These are phyloP conservation scores for Acidomyces sp. DNA, from an alignment of 495 filamentous ascomycete genomes.

Conservation along the genomic window DNA sequence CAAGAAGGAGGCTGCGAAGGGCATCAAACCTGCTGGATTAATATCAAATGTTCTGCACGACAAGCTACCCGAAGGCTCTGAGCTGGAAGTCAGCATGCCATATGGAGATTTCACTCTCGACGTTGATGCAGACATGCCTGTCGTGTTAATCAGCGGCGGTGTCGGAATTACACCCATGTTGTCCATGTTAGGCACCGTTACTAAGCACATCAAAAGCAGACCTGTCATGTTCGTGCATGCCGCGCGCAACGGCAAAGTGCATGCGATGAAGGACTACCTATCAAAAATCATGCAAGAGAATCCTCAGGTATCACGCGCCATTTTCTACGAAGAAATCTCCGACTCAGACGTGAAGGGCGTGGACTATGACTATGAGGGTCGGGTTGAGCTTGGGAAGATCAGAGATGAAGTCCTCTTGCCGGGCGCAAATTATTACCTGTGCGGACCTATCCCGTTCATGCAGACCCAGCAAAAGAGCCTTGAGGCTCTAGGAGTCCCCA, in stretches of 20 bases:
- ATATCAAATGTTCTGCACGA: conserved; percentile 61
- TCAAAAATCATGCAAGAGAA: conserved; percentile 31
- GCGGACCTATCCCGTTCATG: conserved; percentile 59
- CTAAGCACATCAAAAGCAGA: conserved; percentile 31
- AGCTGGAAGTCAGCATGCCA: conserved; percentile 52
- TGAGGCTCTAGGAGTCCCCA: conserved; percentile 37
- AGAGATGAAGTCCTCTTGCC: conserved; percentile 35
- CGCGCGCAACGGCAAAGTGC: conserved; percentile 34
- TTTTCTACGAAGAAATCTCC: conserved; percentile 31
- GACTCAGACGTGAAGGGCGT: conserved; percentile 38
- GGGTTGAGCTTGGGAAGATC: conserved; percentile 43
- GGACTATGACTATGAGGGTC: conserved; percentile 43
- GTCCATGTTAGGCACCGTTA: conserved; percentile 50
- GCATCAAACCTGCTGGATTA: conserved; percentile 39
- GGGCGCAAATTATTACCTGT: conserved; percentile 52
- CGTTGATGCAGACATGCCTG: conserved; percentile 28
- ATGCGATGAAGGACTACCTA: conserved; percentile 43
- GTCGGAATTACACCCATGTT: conserved; percentile 57
- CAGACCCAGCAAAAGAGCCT: conserved; percentile 37
- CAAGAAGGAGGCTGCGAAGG: conserved; percentile 48
- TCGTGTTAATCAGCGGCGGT: conserved; percentile 60
- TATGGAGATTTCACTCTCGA: conserved; percentile 58
- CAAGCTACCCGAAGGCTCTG: conserved; percentile 43
- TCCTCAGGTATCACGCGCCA: conserved; percentile 29
- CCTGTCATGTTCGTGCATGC: conserved; percentile 52